Evolutionary conservation across 2,329 filamentous ascomycete species (phyloP), one percentile per base, ranked within the genome.

Genomic region (Ceratocystis huliohia): DNA sequence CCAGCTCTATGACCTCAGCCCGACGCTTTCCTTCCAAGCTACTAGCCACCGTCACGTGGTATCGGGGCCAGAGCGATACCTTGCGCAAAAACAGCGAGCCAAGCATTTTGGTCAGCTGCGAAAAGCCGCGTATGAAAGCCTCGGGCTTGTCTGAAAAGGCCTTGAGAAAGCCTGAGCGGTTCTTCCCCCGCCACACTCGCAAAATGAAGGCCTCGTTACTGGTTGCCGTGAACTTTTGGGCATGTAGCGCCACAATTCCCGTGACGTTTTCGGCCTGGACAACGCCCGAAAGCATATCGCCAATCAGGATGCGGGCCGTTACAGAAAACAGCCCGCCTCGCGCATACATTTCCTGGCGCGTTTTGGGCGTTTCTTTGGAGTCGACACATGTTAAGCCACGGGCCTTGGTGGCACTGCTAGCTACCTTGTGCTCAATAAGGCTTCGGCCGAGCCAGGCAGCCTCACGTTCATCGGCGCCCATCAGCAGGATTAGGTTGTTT

Each of bases 391-490:
- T 93, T 70, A 99, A 79, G 1, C 94, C 94, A 69, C 92, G 85
- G 63, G 91, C 91, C 72, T 88, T 87, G 7, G 64, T 46, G 15
- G 65, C 30, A 22, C 65, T 63, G 78, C 91, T 96, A 74, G 96
- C 85, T 69, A 91, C 91, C 73, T 92, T 92, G 78, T 97, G 92
- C 77, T 99, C 94, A 28, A 94, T 94, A 73, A 99, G 79, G 37
- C 91, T 90, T 78, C 97, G 94, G 70, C 94, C 94, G 68, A 99
- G 91, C 92, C 93, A 97, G 66, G 88, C 87, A 83, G 96, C 96
- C 74, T 99, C 94, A 68, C 89, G 85, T 44, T 96, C 91, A 68
- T 94, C 89, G 45, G 94, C 92, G 8, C 91, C 92, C 53, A 97
- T 85, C 22, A 99, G 78, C 57, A 99, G 80, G 62, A 99, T 87